phyloP scores from a whole-genome alignment of 371 early-diverging fungal genomes.

The Apophysomyces trapeziformis region DNA sequence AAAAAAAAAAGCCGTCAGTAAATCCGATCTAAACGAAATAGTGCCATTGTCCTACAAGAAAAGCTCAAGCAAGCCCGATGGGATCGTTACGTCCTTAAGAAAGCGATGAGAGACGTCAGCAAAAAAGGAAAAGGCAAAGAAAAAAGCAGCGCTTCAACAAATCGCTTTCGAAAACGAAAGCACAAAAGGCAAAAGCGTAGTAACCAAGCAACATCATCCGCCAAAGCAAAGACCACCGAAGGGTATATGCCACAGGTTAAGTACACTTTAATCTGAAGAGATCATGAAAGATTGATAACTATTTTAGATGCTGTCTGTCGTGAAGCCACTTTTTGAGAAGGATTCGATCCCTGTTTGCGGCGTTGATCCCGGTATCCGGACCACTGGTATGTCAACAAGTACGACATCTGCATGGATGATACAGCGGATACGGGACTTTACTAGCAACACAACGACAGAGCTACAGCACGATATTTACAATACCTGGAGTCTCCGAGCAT shows the following conservation, averaged over 20 bases:
- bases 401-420: background rate
- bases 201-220: background rate
- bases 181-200: background rate
- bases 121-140: background rate
- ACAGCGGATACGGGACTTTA: background rate
- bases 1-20: too few species aligned
- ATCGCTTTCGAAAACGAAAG: background rate
- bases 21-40: background rate
- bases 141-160: background rate
- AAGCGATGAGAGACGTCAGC: background rate
- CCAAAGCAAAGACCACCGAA: background rate
- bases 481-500: background rate
- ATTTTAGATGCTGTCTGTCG: too few species aligned
- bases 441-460: background rate
- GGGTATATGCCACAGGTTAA: too few species aligned
- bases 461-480: background rate
- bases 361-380: background rate
- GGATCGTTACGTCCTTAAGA: background rate
- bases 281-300: too few species aligned
- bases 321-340: too few species aligned
- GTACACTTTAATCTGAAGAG: too few species aligned
- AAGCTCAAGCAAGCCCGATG: background rate
- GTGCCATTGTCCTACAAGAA: background rate
- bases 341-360: background rate
- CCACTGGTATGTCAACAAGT: background rate